Percentiles rank a stretch among this genome's conserved stretches.
Evolutionary conservation across 1,139 yeast species (phyloP).

Genomic region (Yamadazyma epiphylla): DNA sequence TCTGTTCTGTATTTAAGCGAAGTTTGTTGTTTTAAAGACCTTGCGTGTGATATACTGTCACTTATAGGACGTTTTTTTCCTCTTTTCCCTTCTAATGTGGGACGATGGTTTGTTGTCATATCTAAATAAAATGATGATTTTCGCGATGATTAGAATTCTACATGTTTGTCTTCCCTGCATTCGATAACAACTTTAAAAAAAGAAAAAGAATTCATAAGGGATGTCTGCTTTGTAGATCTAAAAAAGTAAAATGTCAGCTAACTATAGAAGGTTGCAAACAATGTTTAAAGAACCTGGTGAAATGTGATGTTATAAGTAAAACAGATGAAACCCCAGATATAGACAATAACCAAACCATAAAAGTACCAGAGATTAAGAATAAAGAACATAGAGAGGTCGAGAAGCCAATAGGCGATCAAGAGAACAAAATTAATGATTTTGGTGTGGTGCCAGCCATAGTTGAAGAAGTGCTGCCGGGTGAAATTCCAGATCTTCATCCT

Average conservation of each 20-base stretch:
- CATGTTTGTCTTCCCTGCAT: constrained; percentile 58
- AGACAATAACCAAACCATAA: background rate
- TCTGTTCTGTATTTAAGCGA: constrained; percentile 57
- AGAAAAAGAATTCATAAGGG: constrained; percentile 50
- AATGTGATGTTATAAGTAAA: constrained; percentile 6
- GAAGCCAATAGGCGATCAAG: background rate
- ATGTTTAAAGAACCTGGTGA: constrained; percentile 14
- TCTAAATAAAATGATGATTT: no score
- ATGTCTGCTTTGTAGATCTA: constrained; percentile 45
- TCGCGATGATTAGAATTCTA: constrained; percentile 1
- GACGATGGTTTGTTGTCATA: constrained; percentile 93
- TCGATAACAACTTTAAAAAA: constrained; percentile 47
- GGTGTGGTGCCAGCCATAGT: no score
- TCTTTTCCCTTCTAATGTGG: constrained; percentile 82
- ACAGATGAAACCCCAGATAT: background rate
- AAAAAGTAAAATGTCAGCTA: constrained; percentile 33
- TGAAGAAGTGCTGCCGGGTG: no score
- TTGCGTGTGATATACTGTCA: constrained; percentile 57
- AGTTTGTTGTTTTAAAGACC: constrained; percentile 69
- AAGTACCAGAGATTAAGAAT: background rate
- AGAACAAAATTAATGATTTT: no score
- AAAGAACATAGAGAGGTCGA: background rate
- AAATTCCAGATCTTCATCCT: background rate
- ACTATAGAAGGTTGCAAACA: constrained; percentile 32
- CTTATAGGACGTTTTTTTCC: constrained; percentile 50